A percentile compares a stretch with the other conserved stretches of the same genome.
Evolutionary conservation across 2,329 filamentous ascomycete species (phyloP).

Genomic region (Aspergillus sp.): DNA sequence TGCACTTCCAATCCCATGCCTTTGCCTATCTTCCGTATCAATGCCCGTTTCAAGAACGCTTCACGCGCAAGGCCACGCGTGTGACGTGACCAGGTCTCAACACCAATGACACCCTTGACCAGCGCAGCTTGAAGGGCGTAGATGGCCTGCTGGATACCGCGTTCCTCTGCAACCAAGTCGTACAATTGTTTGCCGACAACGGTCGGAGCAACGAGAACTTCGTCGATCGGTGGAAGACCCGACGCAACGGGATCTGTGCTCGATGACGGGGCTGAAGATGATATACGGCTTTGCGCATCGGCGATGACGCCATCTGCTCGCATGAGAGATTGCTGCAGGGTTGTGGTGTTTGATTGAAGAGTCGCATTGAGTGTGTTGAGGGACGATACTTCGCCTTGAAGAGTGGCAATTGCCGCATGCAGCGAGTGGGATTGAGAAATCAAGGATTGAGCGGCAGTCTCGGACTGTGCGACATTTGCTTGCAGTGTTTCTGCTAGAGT

Average conservation of each 20-base stretch:
- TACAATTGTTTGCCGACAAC: slow-evolving; percentile 94
- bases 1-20: slow-evolving; percentile 47
- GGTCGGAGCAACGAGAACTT: slow-evolving; percentile 88
- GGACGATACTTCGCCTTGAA: slow-evolving; percentile 73
- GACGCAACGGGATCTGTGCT: slow-evolving; percentile 35
- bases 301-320: slow-evolving; percentile 78
- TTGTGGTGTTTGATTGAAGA: slow-evolving; percentile 73
- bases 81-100: slow-evolving; percentile 50
- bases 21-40: slow-evolving; percentile 48
- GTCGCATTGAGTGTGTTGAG: slow-evolving; percentile 70
- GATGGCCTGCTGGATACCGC: slow-evolving; percentile 80
- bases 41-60: slow-evolving; percentile 48
- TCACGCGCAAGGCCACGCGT: slow-evolving; percentile 51
- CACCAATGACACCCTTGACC: slow-evolving; percentile 47
- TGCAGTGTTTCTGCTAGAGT: slow-evolving; percentile 70
- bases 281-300: slow-evolving; percentile 63
- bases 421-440: slow-evolving; percentile 79
- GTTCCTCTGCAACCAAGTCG: slow-evolving; percentile 82
- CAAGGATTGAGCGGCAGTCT: slow-evolving; percentile 72
- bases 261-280: slow-evolving; percentile 22
- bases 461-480: slow-evolving; percentile 69
- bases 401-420: slow-evolving; percentile 63
- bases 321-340: slow-evolving; percentile 73
- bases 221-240: slow-evolving; percentile 75
- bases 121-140: slow-evolving; percentile 59